Base-by-base conservation (phyloP, 2,329 filamentous ascomycete genomes). In the Aspergillus sp. region DNA sequence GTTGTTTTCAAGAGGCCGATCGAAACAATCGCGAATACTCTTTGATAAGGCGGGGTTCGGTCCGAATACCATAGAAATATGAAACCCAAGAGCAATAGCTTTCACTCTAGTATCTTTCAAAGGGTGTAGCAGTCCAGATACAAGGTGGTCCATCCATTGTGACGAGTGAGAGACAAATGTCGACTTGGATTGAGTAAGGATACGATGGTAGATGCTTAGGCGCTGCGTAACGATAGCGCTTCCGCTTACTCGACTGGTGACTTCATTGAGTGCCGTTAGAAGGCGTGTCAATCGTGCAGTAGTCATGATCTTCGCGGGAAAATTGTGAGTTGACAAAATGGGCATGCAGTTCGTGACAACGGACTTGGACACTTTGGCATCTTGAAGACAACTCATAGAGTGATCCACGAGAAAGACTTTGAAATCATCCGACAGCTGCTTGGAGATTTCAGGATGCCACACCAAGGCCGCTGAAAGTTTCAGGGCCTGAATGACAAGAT, bases 61-160 rank as follows among this genome's bases (percentile, higher is more conserved):
- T 3, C 88, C 87, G 4, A 93, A 73, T 1, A 72, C 68, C 47
- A 83, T 81, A 7, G 85, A 83, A 13, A 86, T 82, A 44, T 89
- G 81, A 2, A 84, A 73, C 1, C 88, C 88, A 8, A 93, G 75
- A 27, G 78, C 74, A 39, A 97, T 84, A 2, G 90, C 90, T 35
- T 84, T 79, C 5, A 73, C 72, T 37, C 88, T 80, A 37, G 91
- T 85, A 33, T 95, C 89, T 55, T 84, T 85, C 39, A 90, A 72
- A 29, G 72, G 81, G 64, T 88, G 90, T 33, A 95, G 75, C 75
- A 96, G 83, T 39, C 89, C 88, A 13, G 82, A 82, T 50, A 97
- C 82, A 13, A 95, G 71, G 61, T 94, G 85, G 40, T 85, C 77
- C 39, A 96, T 73, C 91, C 93, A 98, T 46, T 88, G 77, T 3